phyloP scores from a whole-genome alignment of 1,284 basidiomycete species.

The Takashimella tepidaria region DNA sequence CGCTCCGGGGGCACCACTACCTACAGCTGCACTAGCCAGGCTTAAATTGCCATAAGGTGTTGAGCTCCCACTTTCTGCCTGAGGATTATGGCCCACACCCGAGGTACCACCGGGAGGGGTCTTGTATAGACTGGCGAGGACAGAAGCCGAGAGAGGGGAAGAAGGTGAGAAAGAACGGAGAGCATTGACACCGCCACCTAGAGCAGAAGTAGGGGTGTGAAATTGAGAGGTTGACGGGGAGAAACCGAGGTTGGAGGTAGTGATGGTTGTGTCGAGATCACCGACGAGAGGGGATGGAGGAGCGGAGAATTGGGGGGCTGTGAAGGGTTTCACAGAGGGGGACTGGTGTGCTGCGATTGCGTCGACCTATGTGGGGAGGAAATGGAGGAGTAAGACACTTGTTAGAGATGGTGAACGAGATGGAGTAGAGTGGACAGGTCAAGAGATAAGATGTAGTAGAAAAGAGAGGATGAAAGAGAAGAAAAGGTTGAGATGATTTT shows the following conservation, averaged over 20 bases:
- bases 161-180: constrained; percentile 6
- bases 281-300: constrained; percentile 12
- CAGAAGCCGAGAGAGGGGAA: not conserved
- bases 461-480: constrained; percentile 1
- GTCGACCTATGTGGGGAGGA: not conserved
- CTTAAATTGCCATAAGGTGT: constrained; percentile 30
- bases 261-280: constrained; percentile 12
- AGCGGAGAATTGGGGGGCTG: constrained; percentile 4
- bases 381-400: not conserved
- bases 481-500: too few relatives aligned
- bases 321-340: not conserved
- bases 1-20: constrained; percentile 4
- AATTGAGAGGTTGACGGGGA: constrained; percentile 3
- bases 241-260: constrained; percentile 7
- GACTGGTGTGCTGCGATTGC: not conserved
- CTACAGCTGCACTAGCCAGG: not conserved
- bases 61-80: constrained; percentile 2
- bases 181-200: constrained; percentile 23
- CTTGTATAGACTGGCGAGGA: not conserved
- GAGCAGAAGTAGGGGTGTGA: constrained; percentile 4
- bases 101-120: not conserved
- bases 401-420: not conserved
- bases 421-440: not conserved
- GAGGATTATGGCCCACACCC: not conserved
- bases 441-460: constrained; percentile 8